These are phyloP conservation scores for Pythium catenulatum DNA, from an alignment of 352 stramenopile species.

Conservation along the genomic window DNA sequence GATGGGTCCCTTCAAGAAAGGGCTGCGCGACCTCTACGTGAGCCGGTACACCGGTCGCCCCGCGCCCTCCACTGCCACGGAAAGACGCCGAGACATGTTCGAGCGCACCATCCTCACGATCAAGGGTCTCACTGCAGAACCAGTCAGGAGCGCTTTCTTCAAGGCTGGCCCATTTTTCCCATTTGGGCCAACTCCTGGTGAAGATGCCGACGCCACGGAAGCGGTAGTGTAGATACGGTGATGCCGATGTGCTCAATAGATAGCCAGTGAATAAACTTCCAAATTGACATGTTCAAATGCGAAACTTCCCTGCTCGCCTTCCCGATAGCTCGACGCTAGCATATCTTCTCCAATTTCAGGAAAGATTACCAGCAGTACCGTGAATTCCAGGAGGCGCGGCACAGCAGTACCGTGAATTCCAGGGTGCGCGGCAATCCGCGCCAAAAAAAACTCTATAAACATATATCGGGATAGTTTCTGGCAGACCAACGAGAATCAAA, in stretches of 20 bases:
- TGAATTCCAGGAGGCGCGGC: background rate
- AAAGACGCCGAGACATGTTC: conserved; percentile 28
- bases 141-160: conserved; percentile 15
- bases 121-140: background rate
- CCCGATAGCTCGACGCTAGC: background rate
- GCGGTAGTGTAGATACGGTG: background rate
- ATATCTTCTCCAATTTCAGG: background rate
- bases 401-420: conserved; percentile 13
- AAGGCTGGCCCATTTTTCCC: conserved; percentile 3
- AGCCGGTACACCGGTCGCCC: background rate
- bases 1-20: conserved; percentile 27
- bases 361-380: background rate
- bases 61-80: background rate
- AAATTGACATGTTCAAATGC: background rate
- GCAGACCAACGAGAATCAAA: background rate
- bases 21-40: background rate
- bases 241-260: background rate
- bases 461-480: background rate
- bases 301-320: background rate
- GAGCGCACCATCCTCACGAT: background rate
- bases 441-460: background rate
- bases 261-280: conserved; percentile 6
- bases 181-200: background rate
- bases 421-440: background rate
- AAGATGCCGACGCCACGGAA: background rate